phyloP scores from a whole-genome alignment of 2,329 filamentous ascomycete species.

The Thelonectria blattea region DNA sequence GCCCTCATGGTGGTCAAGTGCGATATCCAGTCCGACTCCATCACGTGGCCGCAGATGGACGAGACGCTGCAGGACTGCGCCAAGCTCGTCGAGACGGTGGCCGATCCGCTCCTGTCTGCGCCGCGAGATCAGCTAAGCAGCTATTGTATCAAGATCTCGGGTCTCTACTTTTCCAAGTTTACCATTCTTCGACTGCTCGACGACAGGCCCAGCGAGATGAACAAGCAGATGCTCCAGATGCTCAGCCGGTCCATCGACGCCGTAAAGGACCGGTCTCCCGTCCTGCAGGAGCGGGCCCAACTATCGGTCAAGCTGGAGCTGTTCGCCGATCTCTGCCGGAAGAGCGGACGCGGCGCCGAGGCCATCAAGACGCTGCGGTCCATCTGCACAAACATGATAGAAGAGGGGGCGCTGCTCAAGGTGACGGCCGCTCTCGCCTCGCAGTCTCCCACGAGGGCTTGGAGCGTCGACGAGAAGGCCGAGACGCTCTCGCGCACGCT shows the following conservation, averaged over 20 bases:
- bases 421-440: slow-evolving; percentile 58
- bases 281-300: slow-evolving; percentile 65
- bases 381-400: slow-evolving; percentile 67
- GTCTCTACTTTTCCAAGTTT: slow-evolving; percentile 72
- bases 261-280: slow-evolving; percentile 58
- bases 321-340: slow-evolving; percentile 66
- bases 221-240: slow-evolving; percentile 57
- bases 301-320: slow-evolving; percentile 70
- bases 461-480: slow-evolving; percentile 57
- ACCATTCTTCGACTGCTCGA: slow-evolving; percentile 53
- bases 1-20: slow-evolving; percentile 62
- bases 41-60: slow-evolving; percentile 63
- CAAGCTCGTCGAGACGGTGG: slow-evolving; percentile 59
- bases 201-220: slow-evolving; percentile 44
- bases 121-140: slow-evolving; percentile 44
- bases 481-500: slow-evolving; percentile 64
- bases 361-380: slow-evolving; percentile 63
- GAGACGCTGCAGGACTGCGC: slow-evolving; percentile 63
- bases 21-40: slow-evolving; percentile 53
- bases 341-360: slow-evolving; percentile 59
- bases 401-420: slow-evolving; percentile 60
- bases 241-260: slow-evolving; percentile 69
- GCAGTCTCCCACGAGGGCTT: slow-evolving; percentile 58
- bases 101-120: slow-evolving; percentile 44
- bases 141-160: slow-evolving; percentile 71